A percentile compares a stretch with the other conserved stretches of the same genome.
Evolutionary conservation across 208 protist genomes (phyloP).

Genomic region (Trypanosoma grayi): DNA sequence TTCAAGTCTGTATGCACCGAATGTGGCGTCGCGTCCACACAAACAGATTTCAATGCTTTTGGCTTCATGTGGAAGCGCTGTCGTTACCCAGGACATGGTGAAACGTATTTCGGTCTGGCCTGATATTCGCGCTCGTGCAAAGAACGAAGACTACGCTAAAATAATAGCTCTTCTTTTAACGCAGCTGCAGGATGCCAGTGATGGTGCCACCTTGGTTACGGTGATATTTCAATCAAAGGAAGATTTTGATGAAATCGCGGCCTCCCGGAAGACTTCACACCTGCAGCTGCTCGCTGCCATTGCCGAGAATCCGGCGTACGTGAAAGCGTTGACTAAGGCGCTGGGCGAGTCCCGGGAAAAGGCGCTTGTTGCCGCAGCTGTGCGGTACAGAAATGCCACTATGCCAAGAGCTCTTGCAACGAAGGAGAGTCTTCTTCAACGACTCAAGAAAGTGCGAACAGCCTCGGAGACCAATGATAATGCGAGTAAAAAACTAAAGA

Average conservation of each 20-base stretch:
- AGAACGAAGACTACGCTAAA: conserved; percentile 46
- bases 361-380: conserved; percentile 51
- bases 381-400: conserved; percentile 57
- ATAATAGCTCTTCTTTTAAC: conserved; percentile 45
- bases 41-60: conserved; percentile 43
- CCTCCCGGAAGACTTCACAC: conserved; percentile 48
- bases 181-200: conserved; percentile 30
- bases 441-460: conserved; percentile 34
- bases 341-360: conserved; percentile 38
- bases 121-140: conserved; percentile 37
- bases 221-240: conserved; percentile 33
- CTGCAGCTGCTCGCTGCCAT: conserved; percentile 61
- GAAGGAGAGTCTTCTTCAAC: conserved; percentile 56
- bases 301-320: conserved; percentile 35
- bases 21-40: conserved; percentile 31
- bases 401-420: conserved; percentile 59
- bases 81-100: conserved; percentile 35
- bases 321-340: conserved; percentile 38
- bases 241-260: conserved; percentile 47
- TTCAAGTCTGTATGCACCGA: conserved; percentile 14
- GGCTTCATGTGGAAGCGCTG: conserved; percentile 27
- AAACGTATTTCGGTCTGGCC: conserved; percentile 42
- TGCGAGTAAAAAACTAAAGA: conserved; percentile 9
- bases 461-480: background rate
- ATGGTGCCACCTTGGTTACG: conserved; percentile 34